phyloP scores from a whole-genome alignment of 176 grass and related monocot genomes.

The Elymus sibiricus region DNA sequence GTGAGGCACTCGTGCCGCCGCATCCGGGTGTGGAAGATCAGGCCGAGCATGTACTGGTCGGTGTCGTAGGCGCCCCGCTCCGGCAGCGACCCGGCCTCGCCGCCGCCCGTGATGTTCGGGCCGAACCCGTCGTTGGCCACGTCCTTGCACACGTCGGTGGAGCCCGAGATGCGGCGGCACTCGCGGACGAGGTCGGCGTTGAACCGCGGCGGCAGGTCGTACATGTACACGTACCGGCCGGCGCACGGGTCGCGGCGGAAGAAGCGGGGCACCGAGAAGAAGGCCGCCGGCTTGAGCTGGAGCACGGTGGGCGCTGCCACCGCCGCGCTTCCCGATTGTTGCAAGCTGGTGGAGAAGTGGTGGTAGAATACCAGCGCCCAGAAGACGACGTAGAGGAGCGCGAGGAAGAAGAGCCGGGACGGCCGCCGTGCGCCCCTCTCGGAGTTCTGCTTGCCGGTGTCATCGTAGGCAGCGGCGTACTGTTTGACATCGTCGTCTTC shows the following conservation, averaged over 20 bases:
- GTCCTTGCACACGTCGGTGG: slow-evolving; percentile 45
- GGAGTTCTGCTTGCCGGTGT: not conserved
- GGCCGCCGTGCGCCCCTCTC: not conserved
- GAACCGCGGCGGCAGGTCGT: slow-evolving; percentile 53
- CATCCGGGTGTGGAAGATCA: slow-evolving; percentile 75
- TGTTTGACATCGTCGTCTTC: not conserved
- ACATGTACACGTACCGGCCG: slow-evolving; percentile 51
- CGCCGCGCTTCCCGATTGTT: not conserved
- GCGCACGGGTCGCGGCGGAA: slow-evolving; percentile 15
- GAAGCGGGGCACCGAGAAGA: not conserved
- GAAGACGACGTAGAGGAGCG: not conserved
- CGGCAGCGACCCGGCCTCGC: not conserved
- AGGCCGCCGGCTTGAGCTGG: not conserved
- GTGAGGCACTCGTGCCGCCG: slow-evolving; percentile 64
- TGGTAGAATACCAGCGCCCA: not conserved
- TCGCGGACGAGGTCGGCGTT: slow-evolving; percentile 44
- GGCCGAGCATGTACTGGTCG: slow-evolving; percentile 71
- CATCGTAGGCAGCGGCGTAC: not conserved
- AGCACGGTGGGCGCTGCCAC: not conserved
- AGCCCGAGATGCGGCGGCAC: slow-evolving; percentile 12
- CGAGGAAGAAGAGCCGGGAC: not conserved
- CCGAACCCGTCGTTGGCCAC: slow-evolving; percentile 46
- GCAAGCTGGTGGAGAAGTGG: not conserved
- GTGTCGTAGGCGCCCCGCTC: slow-evolving; percentile 46
- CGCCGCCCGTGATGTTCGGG: not conserved